phyloP scores from a whole-genome alignment of 805 yeast species.

The Wickerhamomyces silvicola region DNA sequence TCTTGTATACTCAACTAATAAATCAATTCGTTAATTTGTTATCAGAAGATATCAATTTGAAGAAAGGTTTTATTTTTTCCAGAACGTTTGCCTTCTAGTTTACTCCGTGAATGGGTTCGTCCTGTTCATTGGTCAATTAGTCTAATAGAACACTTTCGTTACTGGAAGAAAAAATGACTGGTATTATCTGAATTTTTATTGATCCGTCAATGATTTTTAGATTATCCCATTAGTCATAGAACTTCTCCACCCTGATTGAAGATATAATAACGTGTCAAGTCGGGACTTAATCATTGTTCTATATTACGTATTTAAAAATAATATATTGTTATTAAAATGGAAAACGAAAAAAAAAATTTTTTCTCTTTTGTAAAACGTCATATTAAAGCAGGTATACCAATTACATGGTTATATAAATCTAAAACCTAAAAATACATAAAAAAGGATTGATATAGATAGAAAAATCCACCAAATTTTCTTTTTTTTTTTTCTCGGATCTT shows the following conservation, averaged over 20 bases:
- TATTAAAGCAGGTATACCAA: too few relatives aligned
- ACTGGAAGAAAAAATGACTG: conserved; percentile 20
- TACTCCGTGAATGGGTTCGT: conserved; percentile 25
- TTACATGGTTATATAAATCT: too few relatives aligned
- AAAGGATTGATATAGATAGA: too few relatives aligned
- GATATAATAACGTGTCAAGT: conserved; percentile 7
- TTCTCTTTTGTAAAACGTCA: not conserved
- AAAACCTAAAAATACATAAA: too few relatives aligned
- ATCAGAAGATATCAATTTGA: too few relatives aligned
- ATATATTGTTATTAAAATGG: too few relatives aligned
- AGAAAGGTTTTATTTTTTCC: too few relatives aligned
- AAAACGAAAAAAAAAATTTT: not conserved
- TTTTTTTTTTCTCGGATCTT: too few relatives aligned
- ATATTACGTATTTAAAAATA: too few relatives aligned
- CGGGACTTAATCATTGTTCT: conserved; percentile 25
- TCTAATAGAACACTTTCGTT: conserved; percentile 24
- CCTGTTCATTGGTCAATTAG: conserved; percentile 23
- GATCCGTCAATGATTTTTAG: not conserved
- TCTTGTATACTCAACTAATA: too few relatives aligned
- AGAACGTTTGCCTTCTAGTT: conserved; percentile 23
- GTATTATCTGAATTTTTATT: not conserved
- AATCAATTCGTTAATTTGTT: too few relatives aligned
- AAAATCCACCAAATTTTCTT: too few relatives aligned
- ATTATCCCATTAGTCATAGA: conserved; percentile 11
- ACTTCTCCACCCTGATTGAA: conserved; percentile 27